Percentiles rank a stretch among this genome's conserved stretches.
phyloP scores from a whole-genome alignment of 306 rosid genomes.

The Cicer bijugum region DNA sequence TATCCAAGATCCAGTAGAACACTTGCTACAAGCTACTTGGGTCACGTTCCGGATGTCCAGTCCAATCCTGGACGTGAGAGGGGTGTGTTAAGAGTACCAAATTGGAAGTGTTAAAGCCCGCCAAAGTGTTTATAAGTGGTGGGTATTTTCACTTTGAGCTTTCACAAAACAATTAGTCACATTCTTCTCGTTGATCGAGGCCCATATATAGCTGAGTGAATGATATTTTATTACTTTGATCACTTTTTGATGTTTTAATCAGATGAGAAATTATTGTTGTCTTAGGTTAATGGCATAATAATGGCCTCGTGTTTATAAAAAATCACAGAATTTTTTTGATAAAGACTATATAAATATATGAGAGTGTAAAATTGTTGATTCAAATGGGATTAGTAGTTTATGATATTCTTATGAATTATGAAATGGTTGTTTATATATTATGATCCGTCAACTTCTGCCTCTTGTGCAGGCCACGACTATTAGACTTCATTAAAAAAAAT shows the following conservation, averaged over 20 bases:
- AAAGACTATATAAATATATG: background rate
- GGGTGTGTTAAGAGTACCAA: too few relatives aligned
- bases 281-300: background rate
- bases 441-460: slow-evolving; percentile 18
- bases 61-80: too few relatives aligned
- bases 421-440: background rate
- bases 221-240: slow-evolving; percentile 1
- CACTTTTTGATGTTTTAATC: background rate
- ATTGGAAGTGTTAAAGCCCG: too few relatives aligned
- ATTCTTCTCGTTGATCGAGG: slow-evolving; percentile 46
- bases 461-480: slow-evolving; percentile 12
- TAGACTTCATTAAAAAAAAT: background rate
- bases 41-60: too few relatives aligned
- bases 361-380: background rate
- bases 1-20: too few relatives aligned
- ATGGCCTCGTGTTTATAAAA: background rate
- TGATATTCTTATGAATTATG: background rate
- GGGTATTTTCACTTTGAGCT: background rate
- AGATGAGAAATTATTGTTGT: background rate
- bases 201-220: slow-evolving; percentile 17
- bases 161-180: background rate
- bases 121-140: too few relatives aligned
- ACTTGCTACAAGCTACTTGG: too few relatives aligned
- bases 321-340: background rate
- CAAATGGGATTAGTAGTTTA: too few relatives aligned